A percentile compares a stretch with the other conserved stretches of the same genome.
Conservation (phyloP, 768 basidiomycete species). For the Thelephora ganbajun region DNA sequence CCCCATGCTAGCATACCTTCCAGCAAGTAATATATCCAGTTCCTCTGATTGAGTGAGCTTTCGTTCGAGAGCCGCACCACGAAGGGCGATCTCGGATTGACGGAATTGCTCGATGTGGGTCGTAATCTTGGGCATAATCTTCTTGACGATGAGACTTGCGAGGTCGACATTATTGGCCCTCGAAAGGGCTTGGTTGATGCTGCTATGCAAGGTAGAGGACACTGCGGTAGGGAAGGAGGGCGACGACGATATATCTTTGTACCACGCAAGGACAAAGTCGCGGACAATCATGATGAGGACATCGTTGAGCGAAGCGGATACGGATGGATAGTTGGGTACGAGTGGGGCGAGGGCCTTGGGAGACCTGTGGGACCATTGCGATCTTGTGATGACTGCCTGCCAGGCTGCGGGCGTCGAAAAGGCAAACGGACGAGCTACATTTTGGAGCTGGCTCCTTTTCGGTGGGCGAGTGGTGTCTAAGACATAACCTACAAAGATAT, state of each 20-base stretch:
- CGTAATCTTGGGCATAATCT: constrained; percentile 80
- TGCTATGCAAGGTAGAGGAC: constrained; percentile 56
- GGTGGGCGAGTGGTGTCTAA: constrained; percentile 34
- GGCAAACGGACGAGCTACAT: constrained; percentile 57
- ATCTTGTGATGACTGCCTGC: constrained; percentile 80
- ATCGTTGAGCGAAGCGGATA: constrained; percentile 65
- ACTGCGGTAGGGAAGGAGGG: constrained; percentile 82
- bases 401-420: constrained; percentile 93
- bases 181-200: constrained; percentile 41
- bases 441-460: constrained; percentile 25
- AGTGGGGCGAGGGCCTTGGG: constrained; percentile 57
- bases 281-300: constrained; percentile 69
- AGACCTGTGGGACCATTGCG: constrained; percentile 74
- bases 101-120: constrained; percentile 83
- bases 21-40: constrained; percentile 74
- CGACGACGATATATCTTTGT: constrained; percentile 71
- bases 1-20: constrained; percentile 58
- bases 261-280: constrained; percentile 88
- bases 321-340: constrained; percentile 44
- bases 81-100: constrained; percentile 74
- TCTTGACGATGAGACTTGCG: constrained; percentile 64
- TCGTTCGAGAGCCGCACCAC: constrained; percentile 71
- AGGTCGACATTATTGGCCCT: constrained; percentile 52
- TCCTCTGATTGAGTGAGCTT: constrained; percentile 83
- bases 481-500: constrained; percentile 40